Conservation (phyloP, 805 yeast species). For the Starmerella kuoi region DNA sequence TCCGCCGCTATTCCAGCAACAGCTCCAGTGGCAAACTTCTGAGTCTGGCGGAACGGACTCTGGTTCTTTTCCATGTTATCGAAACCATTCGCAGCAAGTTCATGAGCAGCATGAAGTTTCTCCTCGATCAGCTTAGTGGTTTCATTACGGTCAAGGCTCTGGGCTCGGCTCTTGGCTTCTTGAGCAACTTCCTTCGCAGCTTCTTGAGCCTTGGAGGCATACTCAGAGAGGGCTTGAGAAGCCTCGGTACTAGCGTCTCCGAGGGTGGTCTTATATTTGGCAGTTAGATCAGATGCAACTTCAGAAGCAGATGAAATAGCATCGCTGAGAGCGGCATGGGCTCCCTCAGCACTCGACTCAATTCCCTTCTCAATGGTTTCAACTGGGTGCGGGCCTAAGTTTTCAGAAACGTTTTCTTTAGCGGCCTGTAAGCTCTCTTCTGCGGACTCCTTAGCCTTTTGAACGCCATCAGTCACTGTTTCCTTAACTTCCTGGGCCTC, state of each 20-base stretch:
- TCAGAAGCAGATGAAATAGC: background rate
- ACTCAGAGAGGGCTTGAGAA: background rate
- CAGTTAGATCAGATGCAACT: background rate
- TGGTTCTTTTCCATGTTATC: constrained; percentile 5
- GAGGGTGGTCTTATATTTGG: background rate
- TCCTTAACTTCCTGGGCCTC: background rate
- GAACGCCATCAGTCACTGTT: background rate
- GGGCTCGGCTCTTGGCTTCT: constrained; percentile 3
- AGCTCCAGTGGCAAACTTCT: constrained; percentile 72
- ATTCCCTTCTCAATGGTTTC: background rate
- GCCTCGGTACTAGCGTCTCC: constrained; percentile 1
- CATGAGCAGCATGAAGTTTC: constrained; percentile 7
- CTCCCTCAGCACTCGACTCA: constrained; percentile 1
- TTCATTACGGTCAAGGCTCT: constrained; percentile 3
- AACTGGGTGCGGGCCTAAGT: background rate
- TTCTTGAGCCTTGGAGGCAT: constrained; percentile 1
- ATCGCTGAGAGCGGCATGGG: background rate
- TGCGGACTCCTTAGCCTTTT: background rate
- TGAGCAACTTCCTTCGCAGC: constrained; percentile 3
- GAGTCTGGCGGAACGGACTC: constrained; percentile 2
- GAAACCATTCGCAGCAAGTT: constrained; percentile 2
- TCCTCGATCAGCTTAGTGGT: constrained; percentile 7
- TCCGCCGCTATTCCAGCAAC: constrained; percentile 83
- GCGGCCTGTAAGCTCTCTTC: background rate
- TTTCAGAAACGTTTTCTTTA: background rate